phyloP scores from a whole-genome alignment of 345 rosid species.

The Cardiospermum halicacabum region DNA sequence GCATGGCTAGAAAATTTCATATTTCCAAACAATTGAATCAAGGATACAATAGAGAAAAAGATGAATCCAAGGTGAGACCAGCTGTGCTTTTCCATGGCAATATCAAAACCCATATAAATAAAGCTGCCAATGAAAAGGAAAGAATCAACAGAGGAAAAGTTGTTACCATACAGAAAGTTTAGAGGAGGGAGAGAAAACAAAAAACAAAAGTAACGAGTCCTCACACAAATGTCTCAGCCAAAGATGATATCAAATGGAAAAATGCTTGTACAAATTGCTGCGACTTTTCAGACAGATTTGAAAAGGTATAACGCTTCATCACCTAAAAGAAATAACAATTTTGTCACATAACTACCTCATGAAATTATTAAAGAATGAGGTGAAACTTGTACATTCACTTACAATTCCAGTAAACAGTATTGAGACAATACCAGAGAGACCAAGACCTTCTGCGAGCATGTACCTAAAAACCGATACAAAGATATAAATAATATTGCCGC shows the following conservation, averaged over 20 bases:
- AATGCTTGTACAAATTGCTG: slow-evolving; percentile 89
- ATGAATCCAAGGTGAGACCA: slow-evolving; percentile 98
- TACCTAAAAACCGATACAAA: slow-evolving; percentile 43
- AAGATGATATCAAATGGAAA: slow-evolving; percentile 92
- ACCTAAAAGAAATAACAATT: slow-evolving; percentile 38
- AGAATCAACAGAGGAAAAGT: slow-evolving; percentile 9
- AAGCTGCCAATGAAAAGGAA: slow-evolving; percentile 57
- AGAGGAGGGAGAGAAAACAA: no score
- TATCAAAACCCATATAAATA: slow-evolving; percentile 98
- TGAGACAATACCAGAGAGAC: slow-evolving; percentile 97
- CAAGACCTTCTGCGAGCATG: slow-evolving; percentile 99
- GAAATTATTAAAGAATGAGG: background rate
- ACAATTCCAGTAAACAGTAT: slow-evolving; percentile 97
- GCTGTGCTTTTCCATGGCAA: slow-evolving; percentile 97
- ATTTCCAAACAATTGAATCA: slow-evolving; percentile 9
- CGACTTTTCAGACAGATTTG: slow-evolving; percentile 90
- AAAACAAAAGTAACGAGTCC: slow-evolving; percentile 8
- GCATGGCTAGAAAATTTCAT: background rate
- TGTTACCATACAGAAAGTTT: slow-evolving; percentile 1
- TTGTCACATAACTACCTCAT: slow-evolving; percentile 14
- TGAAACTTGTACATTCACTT: slow-evolving; percentile 28
- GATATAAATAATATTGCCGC: slow-evolving; percentile 1
- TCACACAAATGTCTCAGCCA: slow-evolving; percentile 92
- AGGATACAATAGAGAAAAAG: slow-evolving; percentile 98
- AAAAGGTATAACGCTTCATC: slow-evolving; percentile 93